Evolutionary conservation across 2,329 filamentous ascomycete genomes (phyloP).

Genomic region (Dactylellina drechsleri): DNA sequence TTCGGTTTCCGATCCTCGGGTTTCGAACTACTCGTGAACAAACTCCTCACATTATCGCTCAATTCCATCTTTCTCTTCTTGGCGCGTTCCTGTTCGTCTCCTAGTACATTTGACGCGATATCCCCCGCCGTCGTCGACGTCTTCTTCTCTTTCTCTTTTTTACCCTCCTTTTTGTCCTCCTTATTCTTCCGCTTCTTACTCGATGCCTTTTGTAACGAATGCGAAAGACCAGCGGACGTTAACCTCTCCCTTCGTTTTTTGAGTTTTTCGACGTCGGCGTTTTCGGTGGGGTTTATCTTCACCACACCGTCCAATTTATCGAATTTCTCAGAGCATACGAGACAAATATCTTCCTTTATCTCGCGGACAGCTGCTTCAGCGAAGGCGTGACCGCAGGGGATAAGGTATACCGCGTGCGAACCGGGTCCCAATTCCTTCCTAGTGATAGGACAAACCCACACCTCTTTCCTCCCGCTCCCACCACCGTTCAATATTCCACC

Average conservation of each 20-base stretch:
- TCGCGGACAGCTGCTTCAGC: slow-evolving; percentile 85
- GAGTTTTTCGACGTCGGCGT: slow-evolving; percentile 76
- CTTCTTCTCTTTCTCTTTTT: slow-evolving; percentile 39
- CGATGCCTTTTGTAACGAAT: slow-evolving; percentile 84
- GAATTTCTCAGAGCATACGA: slow-evolving; percentile 80
- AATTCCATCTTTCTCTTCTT: slow-evolving; percentile 78
- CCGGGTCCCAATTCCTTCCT: slow-evolving; percentile 83
- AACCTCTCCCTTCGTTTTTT: slow-evolving; percentile 75
- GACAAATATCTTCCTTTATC: slow-evolving; percentile 71
- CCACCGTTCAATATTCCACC: slow-evolving; percentile 60
- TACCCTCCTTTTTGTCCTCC: slow-evolving; percentile 60
- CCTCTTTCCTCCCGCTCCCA: slow-evolving; percentile 65
- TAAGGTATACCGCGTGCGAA: slow-evolving; percentile 84
- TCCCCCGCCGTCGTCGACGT: slow-evolving; percentile 61
- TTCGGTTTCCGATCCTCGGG: slow-evolving; percentile 60
- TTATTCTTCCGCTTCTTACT: slow-evolving; percentile 75
- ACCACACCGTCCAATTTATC: slow-evolving; percentile 76
- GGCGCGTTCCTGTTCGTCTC: slow-evolving; percentile 83
- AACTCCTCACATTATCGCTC: slow-evolving; percentile 68
- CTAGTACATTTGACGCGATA: slow-evolving; percentile 84
- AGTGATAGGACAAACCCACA: slow-evolving; percentile 86
- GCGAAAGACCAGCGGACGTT: slow-evolving; percentile 76
- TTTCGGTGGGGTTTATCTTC: slow-evolving; percentile 77
- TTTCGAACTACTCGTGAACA: slow-evolving; percentile 65
- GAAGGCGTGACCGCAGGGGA: slow-evolving; percentile 96